Base-by-base conservation (phyloP, 805 yeast species). In the Metschnikowia amazonensis region DNA sequence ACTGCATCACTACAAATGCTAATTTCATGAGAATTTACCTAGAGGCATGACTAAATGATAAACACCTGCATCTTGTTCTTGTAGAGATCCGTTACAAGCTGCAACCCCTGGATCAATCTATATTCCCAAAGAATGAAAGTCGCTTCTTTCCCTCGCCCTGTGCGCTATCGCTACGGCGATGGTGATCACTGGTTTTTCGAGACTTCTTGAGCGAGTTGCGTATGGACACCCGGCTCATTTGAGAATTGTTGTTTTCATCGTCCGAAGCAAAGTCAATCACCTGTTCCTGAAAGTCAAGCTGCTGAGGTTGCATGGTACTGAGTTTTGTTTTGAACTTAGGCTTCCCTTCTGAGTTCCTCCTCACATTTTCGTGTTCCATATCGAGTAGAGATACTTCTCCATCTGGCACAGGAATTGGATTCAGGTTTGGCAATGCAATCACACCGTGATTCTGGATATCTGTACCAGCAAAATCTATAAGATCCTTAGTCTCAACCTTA, bases 241-340 rank as follows among this genome's bases (percentile, higher is more conserved):
- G 56, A 1, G 71, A 64, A 13, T 60, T 60, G 40, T 63, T 60
- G 45, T 65, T 66, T 45, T 72, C 76, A 50, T 72, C 75, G 49
- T 72, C 76, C 10, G 74, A 69, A 1, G 70, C 76, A 62, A 70
- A 72, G 51, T 72, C 76, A 45, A 72, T 65, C 3, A 70, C 73
- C 48, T 72, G 74, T 51, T 72, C 75, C 48, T 69, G 68, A 25
- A 70, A 64, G 23, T 55, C 62, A 32, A 69, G 52, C 8, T 60
- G 55, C 3, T 69, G 70, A 14, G 57, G 52, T 40, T 59, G 64
- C 21, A 57, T 51, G 3, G 64, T 60, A 1, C 66, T 55, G 11
- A 64, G 49, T 38, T 66, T 52, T 52, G 68, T 70, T 46, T 65
- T 69, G 52, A 60, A 67, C 39, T 53, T 60, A 3, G 66, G 70